Base-by-base conservation (phyloP, 2,329 filamentous ascomycete species). In the Paraphaeosphaeria minitans region DNA sequence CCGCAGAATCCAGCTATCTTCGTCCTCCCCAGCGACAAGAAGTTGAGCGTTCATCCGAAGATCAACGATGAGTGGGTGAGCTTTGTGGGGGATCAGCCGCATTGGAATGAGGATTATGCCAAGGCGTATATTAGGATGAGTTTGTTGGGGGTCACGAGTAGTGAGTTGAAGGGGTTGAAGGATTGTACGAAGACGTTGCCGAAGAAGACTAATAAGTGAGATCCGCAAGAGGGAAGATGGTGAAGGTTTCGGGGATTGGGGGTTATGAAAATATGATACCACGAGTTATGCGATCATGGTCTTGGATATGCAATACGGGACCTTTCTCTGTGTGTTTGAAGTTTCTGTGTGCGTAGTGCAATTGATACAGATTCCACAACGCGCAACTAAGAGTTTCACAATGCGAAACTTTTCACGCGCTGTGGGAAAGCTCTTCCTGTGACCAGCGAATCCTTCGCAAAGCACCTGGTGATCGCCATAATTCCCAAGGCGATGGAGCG, bases 91-190 rank as follows among this genome's bases (percentile, higher is more conserved):
- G 53, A 74, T 31, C 72, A 74, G 58, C 37, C 22, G 9, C 65
- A 66, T 41, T 74, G 72, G 72, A 72, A 73, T 33, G 62, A 64
- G 27, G 69, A 70, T 42, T 75, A 75, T 55, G 68, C 72, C 2
- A 70, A 69, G 53, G 73, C 72, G 7, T 76, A 68, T 55, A 59
- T 74, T 16, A 62, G 66, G 49, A 71, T 74, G 68, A 74, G 69
- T 51, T 54, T 74, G 55, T 58, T 63, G 19, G 73, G 70, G 16
- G 67, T 71, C 42, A 58, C 60, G 12, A 70, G 2, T 5, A 16
- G 4, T 5, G 37, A 69, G 29, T 16, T 72, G 47, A 58, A 58
- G 21, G 59, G 59, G 35, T 60, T 73, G 56, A 66, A 21, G 35
- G 71, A 73, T 35, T 74, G 69, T 50, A 72, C 71, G 9, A 69